These are phyloP conservation scores for Cinnamomum micranthum DNA, from an alignment of 164 flowering plant genomes.

Conservation along the genomic window DNA sequence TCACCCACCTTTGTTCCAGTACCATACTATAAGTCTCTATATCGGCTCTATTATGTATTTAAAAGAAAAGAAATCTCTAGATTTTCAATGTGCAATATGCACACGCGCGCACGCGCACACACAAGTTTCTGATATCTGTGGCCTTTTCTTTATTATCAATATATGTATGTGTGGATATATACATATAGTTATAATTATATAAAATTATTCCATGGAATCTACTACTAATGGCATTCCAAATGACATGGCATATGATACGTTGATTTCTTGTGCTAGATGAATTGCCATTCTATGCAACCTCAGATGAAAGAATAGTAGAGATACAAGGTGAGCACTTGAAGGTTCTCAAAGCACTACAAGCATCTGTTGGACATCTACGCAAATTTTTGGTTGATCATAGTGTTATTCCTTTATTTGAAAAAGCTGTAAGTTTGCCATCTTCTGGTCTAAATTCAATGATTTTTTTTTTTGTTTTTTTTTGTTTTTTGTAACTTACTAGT, in stretches of 20 bases:
- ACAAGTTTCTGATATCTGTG: no score
- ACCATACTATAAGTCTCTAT: not conserved
- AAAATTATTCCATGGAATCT: not conserved
- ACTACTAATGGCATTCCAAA: not conserved
- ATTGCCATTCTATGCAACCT: conserved; percentile 54
- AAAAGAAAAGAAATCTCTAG: not conserved
- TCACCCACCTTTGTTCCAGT: not conserved
- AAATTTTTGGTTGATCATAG: conserved; percentile 91
- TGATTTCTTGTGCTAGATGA: conserved; percentile 45
- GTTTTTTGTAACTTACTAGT: not conserved
- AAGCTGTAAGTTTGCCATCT: conserved; percentile 46
- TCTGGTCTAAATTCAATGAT: not conserved
- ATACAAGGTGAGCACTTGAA: conserved; percentile 77
- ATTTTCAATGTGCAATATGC: no score
- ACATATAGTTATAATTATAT: no score
- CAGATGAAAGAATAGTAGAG: conserved; percentile 86
- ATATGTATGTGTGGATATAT: not conserved
- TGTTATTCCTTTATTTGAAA: conserved; percentile 83
- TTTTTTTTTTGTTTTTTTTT: not conserved
- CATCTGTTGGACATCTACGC: conserved; percentile 76
- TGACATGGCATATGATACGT: not conserved
- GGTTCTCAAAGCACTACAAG: conserved; percentile 81
- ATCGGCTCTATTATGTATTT: not conserved
- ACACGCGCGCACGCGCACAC: no score
- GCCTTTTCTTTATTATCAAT: not conserved